Evolutionary conservation across 2,329 filamentous ascomycete species (phyloP).

Genomic region (Fusarium sp.): DNA sequence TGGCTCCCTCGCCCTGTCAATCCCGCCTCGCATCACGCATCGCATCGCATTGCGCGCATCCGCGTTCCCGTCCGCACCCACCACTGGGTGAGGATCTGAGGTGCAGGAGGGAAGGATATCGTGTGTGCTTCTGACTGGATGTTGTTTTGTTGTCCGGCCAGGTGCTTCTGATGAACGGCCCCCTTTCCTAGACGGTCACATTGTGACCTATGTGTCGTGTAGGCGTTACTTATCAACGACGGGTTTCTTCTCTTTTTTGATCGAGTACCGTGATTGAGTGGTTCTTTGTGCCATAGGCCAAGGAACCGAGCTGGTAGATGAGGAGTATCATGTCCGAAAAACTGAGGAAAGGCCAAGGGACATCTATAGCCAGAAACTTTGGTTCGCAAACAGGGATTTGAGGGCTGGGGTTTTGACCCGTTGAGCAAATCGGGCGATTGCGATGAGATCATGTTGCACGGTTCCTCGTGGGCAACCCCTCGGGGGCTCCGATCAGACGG

Average conservation of each 20-base stretch:
- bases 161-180: constrained; percentile 35
- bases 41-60: constrained; percentile 22
- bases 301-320: not conserved
- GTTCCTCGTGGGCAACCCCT: constrained; percentile 18
- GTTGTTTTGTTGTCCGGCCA: constrained; percentile 29
- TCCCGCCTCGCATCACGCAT: constrained; percentile 40
- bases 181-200: constrained; percentile 14
- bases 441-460: constrained; percentile 20
- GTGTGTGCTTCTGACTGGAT: constrained; percentile 37
- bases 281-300: not conserved
- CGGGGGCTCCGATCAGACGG: constrained; percentile 37
- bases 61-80: constrained; percentile 36
- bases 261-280: constrained; percentile 4
- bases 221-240: constrained; percentile 7
- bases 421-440: not conserved
- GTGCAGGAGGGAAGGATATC: constrained; percentile 34
- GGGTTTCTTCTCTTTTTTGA: not conserved
- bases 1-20: constrained; percentile 42
- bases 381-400: not conserved
- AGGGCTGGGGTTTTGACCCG: not conserved
- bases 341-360: not conserved
- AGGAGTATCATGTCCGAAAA: not conserved
- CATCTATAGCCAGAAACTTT: not conserved
- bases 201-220: constrained; percentile 5
- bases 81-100: constrained; percentile 36